Percentiles rank a stretch among this genome's conserved stretches.
These are phyloP conservation scores for Musa troglodytarum DNA, from an alignment of 176 grass and related monocot genomes.

Conservation along the genomic window DNA sequence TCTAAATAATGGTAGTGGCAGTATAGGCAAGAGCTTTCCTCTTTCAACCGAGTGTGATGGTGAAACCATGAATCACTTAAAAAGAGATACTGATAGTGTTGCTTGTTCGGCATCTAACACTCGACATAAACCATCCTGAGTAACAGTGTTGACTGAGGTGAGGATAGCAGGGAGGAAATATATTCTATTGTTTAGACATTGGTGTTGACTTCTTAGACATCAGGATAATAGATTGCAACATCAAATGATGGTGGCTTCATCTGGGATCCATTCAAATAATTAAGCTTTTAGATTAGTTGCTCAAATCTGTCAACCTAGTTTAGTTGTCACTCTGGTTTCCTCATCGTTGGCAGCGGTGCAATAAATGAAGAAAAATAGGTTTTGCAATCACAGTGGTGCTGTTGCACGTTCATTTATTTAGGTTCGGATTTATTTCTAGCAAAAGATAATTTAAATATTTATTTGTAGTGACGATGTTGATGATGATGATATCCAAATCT, in stretches of 20 bases:
- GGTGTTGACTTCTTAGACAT: conserved; percentile 36
- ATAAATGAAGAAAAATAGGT: too few species aligned
- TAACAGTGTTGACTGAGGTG: conserved; percentile 54
- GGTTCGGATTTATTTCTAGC: too few species aligned
- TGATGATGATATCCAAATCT: too few species aligned
- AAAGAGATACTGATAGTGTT: background rate
- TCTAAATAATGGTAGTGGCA: background rate
- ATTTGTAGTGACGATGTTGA: too few species aligned
- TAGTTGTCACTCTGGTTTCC: conserved; percentile 58
- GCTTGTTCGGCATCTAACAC: background rate
- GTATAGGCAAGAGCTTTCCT: background rate
- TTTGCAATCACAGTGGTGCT: too few species aligned
- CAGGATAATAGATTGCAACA: conserved; percentile 10
- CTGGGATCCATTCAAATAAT: conserved; percentile 27
- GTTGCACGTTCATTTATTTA: too few species aligned
- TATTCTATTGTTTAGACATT: conserved; percentile 21
- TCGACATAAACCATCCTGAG: conserved; percentile 21
- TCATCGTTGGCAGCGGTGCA: conserved; percentile 22
- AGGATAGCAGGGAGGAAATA: conserved; percentile 56
- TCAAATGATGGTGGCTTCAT: conserved; percentile 22
- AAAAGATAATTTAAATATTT: too few species aligned
- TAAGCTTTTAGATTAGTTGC: conserved; percentile 20
- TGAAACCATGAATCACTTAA: background rate
- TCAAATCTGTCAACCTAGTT: conserved; percentile 25
- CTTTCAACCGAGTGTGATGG: background rate